A percentile compares a stretch with the other conserved stretches of the same genome.
Evolutionary conservation across 345 rosid species (phyloP).

Genomic region (Populus pruinosa): DNA sequence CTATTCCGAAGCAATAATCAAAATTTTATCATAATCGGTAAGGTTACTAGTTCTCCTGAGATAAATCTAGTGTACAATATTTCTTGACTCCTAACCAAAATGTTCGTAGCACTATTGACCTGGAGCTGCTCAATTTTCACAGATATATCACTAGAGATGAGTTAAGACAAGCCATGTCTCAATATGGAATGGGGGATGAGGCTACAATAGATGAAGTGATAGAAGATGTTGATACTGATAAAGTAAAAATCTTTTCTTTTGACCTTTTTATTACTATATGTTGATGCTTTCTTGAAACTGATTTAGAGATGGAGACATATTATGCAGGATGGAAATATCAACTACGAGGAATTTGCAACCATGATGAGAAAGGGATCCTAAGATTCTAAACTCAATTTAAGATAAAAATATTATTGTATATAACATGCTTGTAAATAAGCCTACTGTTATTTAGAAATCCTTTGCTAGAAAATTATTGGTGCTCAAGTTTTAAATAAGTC

Average conservation of each 20-base stretch:
- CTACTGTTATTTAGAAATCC: not conserved
- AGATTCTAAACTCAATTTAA: not conserved
- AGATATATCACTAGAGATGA: constrained; percentile 34
- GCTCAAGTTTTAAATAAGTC: no score
- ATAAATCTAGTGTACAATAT: not conserved
- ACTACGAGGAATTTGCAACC: constrained; percentile 38
- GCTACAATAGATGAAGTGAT: constrained; percentile 27
- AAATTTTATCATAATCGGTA: no score
- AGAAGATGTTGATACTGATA: constrained; percentile 29
- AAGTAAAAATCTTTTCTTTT: constrained; percentile 11
- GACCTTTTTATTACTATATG: not conserved
- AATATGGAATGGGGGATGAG: constrained; percentile 29
- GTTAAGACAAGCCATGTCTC: constrained; percentile 28
- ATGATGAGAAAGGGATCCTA: constrained; percentile 38
- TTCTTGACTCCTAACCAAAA: no score
- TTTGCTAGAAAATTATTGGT: not conserved
- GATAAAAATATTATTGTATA: not conserved
- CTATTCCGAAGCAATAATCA: no score
- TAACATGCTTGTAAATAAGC: not conserved
- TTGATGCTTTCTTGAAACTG: not conserved
- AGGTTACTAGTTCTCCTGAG: not conserved
- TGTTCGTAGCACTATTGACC: no score
- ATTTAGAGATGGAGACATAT: not conserved
- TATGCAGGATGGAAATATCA: constrained; percentile 39
- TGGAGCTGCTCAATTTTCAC: not conserved